Percentiles rank a stretch among this genome's conserved stretches.
Evolutionary conservation across 2,329 filamentous ascomycete species (phyloP).

Genomic region (Dothideomycetes sp.): DNA sequence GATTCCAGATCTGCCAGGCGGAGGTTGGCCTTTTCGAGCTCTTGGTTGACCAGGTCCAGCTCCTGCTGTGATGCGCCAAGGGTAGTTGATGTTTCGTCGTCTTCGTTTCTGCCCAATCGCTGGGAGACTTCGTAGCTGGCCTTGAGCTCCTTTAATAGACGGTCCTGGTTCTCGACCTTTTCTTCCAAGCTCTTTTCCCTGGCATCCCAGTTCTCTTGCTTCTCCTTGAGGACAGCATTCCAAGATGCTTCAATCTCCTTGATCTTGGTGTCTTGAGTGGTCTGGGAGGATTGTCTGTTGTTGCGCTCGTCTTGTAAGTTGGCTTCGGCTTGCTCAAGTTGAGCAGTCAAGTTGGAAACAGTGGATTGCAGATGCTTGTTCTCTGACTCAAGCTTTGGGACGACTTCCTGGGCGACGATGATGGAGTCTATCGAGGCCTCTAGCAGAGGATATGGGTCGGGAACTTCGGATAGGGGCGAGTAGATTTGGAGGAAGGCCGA

Average conservation of each 20-base stretch:
- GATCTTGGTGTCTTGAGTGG: constrained; percentile 65
- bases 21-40: constrained; percentile 80
- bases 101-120: constrained; percentile 64
- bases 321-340: constrained; percentile 74
- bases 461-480: constrained; percentile 85
- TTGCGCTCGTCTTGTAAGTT: constrained; percentile 70
- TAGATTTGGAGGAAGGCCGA: constrained; percentile 90
- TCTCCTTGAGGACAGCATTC: constrained; percentile 83
- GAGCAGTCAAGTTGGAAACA: constrained; percentile 63
- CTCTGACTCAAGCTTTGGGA: constrained; percentile 81
- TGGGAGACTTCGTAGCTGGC: constrained; percentile 96
- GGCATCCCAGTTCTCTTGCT: constrained; percentile 90
- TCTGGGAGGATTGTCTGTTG: constrained; percentile 65
- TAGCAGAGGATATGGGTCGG: constrained; percentile 90
- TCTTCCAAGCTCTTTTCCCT: constrained; percentile 88
- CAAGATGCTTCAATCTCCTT: constrained; percentile 88
- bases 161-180: constrained; percentile 88
- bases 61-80: constrained; percentile 75
- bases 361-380: constrained; percentile 78
- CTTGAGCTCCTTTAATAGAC: constrained; percentile 86
- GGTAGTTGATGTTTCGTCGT: constrained; percentile 45
- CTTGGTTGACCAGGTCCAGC: constrained; percentile 84
- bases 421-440: constrained; percentile 95
- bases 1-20: constrained; percentile 85
- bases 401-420: constrained; percentile 80